These are phyloP conservation scores for Aureobasidium uvarum DNA, from an alignment of 2,329 filamentous ascomycete genomes.

Conservation along the genomic window DNA sequence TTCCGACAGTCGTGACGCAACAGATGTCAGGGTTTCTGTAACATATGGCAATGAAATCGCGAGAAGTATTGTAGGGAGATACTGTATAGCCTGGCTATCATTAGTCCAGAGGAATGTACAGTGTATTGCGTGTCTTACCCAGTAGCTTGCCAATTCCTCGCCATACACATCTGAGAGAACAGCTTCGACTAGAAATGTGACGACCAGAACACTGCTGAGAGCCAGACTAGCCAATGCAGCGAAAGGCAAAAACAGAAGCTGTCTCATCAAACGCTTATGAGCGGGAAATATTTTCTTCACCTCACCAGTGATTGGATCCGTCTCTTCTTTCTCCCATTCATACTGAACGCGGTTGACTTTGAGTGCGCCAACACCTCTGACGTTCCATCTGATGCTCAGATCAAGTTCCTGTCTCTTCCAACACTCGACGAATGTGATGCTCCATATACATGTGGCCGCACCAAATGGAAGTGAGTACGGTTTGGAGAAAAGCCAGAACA, in stretches of 20 bases:
- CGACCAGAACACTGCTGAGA: not conserved
- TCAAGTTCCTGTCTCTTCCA: constrained; percentile 19
- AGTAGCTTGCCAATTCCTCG: not conserved
- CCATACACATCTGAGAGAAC: constrained; percentile 10
- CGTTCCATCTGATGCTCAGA: constrained; percentile 18
- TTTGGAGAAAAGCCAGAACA: constrained; percentile 13
- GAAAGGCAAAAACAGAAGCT: constrained; percentile 3
- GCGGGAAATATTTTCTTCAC: not conserved
- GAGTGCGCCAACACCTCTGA: constrained; percentile 5
- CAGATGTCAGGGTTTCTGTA: not conserved
- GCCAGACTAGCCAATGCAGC: not conserved
- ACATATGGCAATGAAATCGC: constrained; percentile 7
- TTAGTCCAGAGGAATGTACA: not conserved
- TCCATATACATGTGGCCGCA: not conserved
- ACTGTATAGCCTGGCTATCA: not conserved
- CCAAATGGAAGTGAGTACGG: not conserved
- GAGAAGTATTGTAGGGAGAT: constrained; percentile 7
- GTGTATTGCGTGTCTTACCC: not conserved
- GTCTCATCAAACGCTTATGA: not conserved
- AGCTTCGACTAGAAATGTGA: constrained; percentile 9
- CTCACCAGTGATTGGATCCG: constrained; percentile 3
- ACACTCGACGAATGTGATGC: constrained; percentile 18
- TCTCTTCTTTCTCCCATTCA: not conserved
- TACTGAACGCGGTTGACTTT: constrained; percentile 19
- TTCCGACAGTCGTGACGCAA: constrained; percentile 3